Conservation (phyloP, 1,284 basidiomycete species). For the Apiotrichum porosum region DNA sequence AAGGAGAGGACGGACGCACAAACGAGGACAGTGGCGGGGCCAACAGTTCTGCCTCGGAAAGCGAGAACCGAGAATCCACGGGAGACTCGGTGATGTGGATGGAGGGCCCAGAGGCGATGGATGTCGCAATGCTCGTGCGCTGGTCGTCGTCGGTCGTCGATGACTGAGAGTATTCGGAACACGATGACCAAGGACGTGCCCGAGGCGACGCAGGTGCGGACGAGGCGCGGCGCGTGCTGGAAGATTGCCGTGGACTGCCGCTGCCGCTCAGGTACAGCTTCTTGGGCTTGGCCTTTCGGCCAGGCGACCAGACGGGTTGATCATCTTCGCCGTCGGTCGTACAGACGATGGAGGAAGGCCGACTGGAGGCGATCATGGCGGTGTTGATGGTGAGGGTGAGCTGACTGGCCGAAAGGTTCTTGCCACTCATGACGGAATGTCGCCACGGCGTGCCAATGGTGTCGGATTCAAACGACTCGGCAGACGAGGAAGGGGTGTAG, state of each 20-base stretch:
- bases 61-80: constrained; percentile 10
- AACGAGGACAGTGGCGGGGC: neutral
- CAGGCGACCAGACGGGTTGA: too few species aligned
- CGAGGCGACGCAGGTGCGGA: neutral
- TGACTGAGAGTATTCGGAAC: neutral
- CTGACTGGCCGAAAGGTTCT: too few species aligned
- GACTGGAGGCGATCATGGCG: neutral
- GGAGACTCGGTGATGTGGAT: constrained; percentile 10
- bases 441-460: constrained; percentile 5
- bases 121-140: constrained; percentile 5
- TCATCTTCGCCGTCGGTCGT: constrained; percentile 10
- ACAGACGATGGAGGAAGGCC: constrained; percentile 1
- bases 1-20: constrained; percentile 13
- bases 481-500: constrained; percentile 1
- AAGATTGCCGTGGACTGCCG: too few species aligned
- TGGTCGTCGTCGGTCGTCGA: neutral
- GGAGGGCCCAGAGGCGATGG: constrained; percentile 4
- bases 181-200: neutral
- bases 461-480: constrained; percentile 5
- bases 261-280: too few species aligned
- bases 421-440: too few species aligned
- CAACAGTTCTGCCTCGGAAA: constrained; percentile 1
- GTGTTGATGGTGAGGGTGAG: neutral
- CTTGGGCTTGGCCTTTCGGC: too few species aligned
- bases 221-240: too few species aligned